Evolutionary conservation across 257 asterid species (phyloP), one percentile per base, ranked within the genome.

Genomic region (Leonotis leonurus): DNA sequence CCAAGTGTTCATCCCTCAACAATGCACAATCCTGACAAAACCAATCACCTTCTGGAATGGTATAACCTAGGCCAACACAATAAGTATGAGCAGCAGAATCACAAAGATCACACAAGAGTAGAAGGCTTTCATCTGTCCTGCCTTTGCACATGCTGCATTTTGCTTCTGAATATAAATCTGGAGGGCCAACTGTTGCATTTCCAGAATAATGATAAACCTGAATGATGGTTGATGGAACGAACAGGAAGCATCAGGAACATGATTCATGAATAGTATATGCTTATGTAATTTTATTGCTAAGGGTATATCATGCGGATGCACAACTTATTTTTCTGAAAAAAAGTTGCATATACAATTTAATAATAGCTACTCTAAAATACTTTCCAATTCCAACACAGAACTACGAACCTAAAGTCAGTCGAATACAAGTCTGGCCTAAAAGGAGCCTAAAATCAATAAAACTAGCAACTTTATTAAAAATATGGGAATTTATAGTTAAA

Each of bases 31-130:
- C 95, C 35, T 56, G 75, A 73, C 95, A 87, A 80, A 78, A 87
- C 95, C 95, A 87, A 68, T 87, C 95, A 53, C 86, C 93, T 57
- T 84, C 95, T 1, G 95, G 95, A 75, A 84, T 80, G 41, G 82
- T 75, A 17, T 57, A 68, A 55, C 88, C 90, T 10, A 84, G 85
- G 64, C 90, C 90, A 76, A 78, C 82, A 39, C 94, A 87, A 55
- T 80, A 78, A 32, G 90, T 84, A 78, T 84, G 95, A 71, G 83
- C 66, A 52, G 85, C 83, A 65, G 76, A 69, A 65, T 87, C 95
- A 41, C 95, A 87, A 53, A 87, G 90, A 66, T 87, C 95, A 51
- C 95, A 87, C 65, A 87, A 60, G 55, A 87, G 85, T 44, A 87
- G 74, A 60, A 80, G 73, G 73, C 70, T 56, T 24, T 87, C 94